Percentiles rank a stretch among this genome's conserved stretches.
These are phyloP conservation scores for Erigeron philadelphicus DNA, from an alignment of 140 eudicot genomes.

Conservation along the genomic window DNA sequence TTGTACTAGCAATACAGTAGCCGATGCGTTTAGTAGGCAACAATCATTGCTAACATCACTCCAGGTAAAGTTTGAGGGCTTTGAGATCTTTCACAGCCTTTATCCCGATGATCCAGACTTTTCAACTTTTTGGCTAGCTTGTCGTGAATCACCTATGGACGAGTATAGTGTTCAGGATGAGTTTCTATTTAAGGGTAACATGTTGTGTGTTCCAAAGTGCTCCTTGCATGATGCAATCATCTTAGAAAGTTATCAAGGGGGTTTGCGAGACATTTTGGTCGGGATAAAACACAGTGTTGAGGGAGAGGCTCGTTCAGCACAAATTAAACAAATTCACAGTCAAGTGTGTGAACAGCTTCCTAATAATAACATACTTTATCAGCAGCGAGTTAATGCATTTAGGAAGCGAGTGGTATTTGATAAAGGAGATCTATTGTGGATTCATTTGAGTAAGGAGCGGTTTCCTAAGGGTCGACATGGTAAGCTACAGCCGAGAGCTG, in stretches of 20 bases:
- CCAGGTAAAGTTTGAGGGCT: background rate
- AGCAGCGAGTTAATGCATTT: too few species aligned
- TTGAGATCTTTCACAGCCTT: background rate
- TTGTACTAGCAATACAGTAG: background rate
- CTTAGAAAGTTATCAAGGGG: background rate
- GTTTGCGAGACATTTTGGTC: background rate
- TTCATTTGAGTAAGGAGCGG: background rate
- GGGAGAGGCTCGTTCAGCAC: background rate
- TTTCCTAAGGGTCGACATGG: background rate
- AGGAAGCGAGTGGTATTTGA: too few species aligned
- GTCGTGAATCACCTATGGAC: background rate
- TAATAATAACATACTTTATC: too few species aligned
- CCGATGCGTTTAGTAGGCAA: background rate
- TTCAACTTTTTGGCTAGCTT: background rate
- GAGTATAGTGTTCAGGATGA: background rate
- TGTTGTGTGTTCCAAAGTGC: background rate
- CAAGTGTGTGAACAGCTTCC: background rate
- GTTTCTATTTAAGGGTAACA: background rate
- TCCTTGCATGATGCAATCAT: background rate
- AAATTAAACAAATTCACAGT: background rate
- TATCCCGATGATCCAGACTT: background rate
- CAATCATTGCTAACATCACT: background rate
- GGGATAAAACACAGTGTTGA: background rate
- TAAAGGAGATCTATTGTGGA: background rate
- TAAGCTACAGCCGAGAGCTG: background rate